Conservation (phyloP, 371 early-diverging fungal genomes). For the Syncephalastrum monosporum region DNA sequence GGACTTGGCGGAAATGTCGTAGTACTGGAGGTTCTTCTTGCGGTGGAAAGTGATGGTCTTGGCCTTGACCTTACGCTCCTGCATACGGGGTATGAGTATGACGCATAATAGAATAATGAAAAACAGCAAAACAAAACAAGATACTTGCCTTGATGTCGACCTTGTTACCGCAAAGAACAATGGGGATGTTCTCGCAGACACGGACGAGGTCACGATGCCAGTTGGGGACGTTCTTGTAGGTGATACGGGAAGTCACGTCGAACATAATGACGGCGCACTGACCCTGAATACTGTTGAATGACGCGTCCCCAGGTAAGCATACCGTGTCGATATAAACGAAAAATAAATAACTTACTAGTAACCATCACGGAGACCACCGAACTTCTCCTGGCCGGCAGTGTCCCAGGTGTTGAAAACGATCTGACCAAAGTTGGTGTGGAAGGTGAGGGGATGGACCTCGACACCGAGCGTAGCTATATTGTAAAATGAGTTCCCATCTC, state of each 20-base stretch:
- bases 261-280: constrained; percentile 99
- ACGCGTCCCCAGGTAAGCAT: neutral
- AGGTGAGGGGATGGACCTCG: constrained; percentile 96
- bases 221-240: constrained; percentile 99
- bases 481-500: neutral
- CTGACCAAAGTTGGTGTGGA: constrained; percentile 97
- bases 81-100: neutral
- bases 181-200: constrained; percentile 99
- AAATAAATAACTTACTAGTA: constrained; percentile 84
- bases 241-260: constrained; percentile 99
- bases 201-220: constrained; percentile 99
- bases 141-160: constrained; percentile 91
- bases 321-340: neutral
- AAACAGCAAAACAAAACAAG: neutral
- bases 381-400: constrained; percentile 99
- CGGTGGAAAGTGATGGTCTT: constrained; percentile 99
- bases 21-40: constrained; percentile 99
- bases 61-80: constrained; percentile 99
- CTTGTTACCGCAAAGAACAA: constrained; percentile 99
- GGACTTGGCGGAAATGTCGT: constrained; percentile 99
- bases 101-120: neutral
- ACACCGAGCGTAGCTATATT: constrained; percentile 98
- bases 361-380: constrained; percentile 99
- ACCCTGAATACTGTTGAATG: constrained; percentile 83
- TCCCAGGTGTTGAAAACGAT: constrained; percentile 99